phyloP scores from a whole-genome alignment of 805 yeast species.

The Candida odintsovae region DNA sequence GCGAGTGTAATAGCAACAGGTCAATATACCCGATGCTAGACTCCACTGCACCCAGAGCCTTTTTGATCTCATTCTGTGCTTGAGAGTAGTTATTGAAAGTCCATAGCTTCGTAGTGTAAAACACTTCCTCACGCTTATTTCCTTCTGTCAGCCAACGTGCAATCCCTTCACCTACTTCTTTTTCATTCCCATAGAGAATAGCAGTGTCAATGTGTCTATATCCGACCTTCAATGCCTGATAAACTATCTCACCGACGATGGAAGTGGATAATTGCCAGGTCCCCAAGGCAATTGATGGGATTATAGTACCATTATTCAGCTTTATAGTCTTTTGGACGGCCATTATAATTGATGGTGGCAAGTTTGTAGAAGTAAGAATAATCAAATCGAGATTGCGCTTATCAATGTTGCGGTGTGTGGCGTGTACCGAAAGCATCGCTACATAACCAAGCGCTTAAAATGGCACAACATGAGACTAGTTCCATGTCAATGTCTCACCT shows the following conservation, averaged over 20 bases:
- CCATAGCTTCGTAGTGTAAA: constrained; percentile 73
- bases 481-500: too few relatives aligned
- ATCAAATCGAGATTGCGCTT: not conserved
- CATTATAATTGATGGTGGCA: not conserved
- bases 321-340: constrained; percentile 6
- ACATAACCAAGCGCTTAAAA: too few relatives aligned
- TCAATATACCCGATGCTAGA: constrained; percentile 61
- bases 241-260: constrained; percentile 39
- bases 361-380: not conserved
- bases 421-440: not conserved
- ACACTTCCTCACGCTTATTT: constrained; percentile 43
- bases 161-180: constrained; percentile 56
- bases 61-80: constrained; percentile 53
- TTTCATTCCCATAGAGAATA: constrained; percentile 58
- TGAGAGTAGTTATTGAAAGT: constrained; percentile 38
- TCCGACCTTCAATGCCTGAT: constrained; percentile 55
- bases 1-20: constrained; percentile 62
- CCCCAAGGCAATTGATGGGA: constrained; percentile 56
- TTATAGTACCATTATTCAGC: constrained; percentile 47
- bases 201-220: constrained; percentile 78
- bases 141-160: constrained; percentile 43
- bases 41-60: constrained; percentile 46
- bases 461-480: too few relatives aligned
- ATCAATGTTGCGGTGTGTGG: not conserved
- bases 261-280: constrained; percentile 38